Evolutionary conservation across 2,329 filamentous ascomycete species (phyloP).

Genomic region (Pestalotiopsis sp.): DNA sequence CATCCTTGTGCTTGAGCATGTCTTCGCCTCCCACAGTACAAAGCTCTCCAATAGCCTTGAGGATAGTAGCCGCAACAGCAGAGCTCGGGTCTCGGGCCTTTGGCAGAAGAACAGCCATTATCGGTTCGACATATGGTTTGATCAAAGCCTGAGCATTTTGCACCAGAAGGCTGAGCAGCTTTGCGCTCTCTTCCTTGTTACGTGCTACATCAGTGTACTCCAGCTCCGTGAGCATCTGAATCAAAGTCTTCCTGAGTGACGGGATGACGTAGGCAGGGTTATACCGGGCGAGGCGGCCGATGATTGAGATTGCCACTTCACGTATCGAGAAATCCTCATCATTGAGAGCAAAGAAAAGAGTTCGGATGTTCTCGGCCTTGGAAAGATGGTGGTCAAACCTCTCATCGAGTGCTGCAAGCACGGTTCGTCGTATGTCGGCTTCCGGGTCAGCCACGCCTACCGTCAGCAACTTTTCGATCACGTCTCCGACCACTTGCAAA

Average conservation of each 20-base stretch:
- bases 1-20: conserved; percentile 88
- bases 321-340: conserved; percentile 92
- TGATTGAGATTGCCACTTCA: conserved; percentile 94
- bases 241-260: conserved; percentile 88
- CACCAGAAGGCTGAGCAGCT: conserved; percentile 88
- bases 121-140: conserved; percentile 95
- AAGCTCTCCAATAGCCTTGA: conserved; percentile 92
- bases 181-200: conserved; percentile 96
- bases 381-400: conserved; percentile 97
- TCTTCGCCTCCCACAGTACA: conserved; percentile 92
- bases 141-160: conserved; percentile 91
- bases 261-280: conserved; percentile 99
- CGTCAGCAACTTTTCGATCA: conserved; percentile 94
- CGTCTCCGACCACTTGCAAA: conserved; percentile 94
- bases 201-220: conserved; percentile 93
- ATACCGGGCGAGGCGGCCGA: conserved; percentile 85
- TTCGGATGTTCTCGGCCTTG: conserved; percentile 95
- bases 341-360: conserved; percentile 91
- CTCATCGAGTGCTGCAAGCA: conserved; percentile 85
- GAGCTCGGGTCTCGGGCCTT: conserved; percentile 86
- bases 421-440: conserved; percentile 83
- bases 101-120: conserved; percentile 91
- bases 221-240: conserved; percentile 94
- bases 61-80: conserved; percentile 90
- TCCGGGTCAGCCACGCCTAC: conserved; percentile 93